A percentile compares a stretch with the other conserved stretches of the same genome.
phyloP scores from a whole-genome alignment of 257 asterid genomes.

The Avicennia marina region DNA sequence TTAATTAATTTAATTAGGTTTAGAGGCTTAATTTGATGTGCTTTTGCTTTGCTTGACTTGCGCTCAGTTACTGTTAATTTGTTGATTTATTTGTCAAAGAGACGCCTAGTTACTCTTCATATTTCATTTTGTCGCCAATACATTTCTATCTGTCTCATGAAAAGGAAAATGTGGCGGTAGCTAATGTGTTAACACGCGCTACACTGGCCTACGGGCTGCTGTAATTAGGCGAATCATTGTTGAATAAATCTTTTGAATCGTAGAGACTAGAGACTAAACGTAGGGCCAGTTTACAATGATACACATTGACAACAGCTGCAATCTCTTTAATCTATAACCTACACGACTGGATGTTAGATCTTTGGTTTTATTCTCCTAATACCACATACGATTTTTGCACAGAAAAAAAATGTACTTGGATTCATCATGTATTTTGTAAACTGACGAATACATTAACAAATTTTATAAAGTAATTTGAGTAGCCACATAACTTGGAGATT shows the following conservation, averaged over 20 bases:
- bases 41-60: background rate
- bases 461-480: background rate
- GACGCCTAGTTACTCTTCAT: background rate
- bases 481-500: background rate
- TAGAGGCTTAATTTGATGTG: conserved; percentile 9
- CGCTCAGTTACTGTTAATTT: conserved; percentile 7
- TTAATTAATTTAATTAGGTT: background rate
- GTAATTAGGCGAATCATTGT: no score
- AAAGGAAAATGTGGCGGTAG: no score
- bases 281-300: background rate
- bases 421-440: background rate
- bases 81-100: background rate
- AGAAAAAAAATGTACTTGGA: background rate
- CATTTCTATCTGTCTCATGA: no score
- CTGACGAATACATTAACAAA: background rate
- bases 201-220: no score
- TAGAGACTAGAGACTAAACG: background rate
- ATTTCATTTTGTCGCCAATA: background rate
- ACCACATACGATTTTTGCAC: background rate
- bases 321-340: background rate
- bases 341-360: background rate
- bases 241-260: no score
- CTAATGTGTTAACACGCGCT: no score
- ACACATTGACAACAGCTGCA: background rate
- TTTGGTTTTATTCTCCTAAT: background rate